Conservation (phyloP, 257 asterid genomes). For the Coffea canephora region DNA sequence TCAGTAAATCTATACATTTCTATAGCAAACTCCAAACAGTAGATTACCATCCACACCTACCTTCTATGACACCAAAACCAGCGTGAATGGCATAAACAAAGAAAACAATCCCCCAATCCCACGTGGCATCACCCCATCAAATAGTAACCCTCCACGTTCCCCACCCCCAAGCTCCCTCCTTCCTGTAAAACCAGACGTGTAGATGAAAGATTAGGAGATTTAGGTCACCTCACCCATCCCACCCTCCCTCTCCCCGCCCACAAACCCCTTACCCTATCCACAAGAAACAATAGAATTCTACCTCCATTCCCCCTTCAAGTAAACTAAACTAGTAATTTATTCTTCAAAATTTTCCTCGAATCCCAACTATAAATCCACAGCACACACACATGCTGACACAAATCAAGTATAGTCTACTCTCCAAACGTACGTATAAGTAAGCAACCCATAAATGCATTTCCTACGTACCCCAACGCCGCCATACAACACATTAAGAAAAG, state of each 20-base stretch:
- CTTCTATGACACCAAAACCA: not conserved
- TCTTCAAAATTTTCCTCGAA: not conserved
- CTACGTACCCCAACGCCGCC: not conserved
- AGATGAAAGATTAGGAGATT: constrained; percentile 53
- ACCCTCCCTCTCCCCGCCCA: constrained; percentile 4
- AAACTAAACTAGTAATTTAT: not conserved
- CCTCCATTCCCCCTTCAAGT: not conserved
- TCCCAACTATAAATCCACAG: not conserved
- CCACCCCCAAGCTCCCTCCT: not conserved
- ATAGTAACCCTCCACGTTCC: constrained; percentile 16
- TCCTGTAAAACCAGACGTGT: constrained; percentile 39
- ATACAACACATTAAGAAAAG: not conserved
- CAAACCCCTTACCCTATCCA: not conserved
- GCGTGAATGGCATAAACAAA: not conserved
- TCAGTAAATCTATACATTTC: not conserved
- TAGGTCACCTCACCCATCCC: constrained; percentile 36
- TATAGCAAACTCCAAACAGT: constrained; percentile 15
- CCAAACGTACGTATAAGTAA: not conserved
- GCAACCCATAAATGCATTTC: constrained; percentile 8
- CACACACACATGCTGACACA: not conserved
- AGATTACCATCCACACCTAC: constrained; percentile 45
- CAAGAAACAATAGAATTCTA: not conserved
- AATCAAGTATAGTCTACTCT: not conserved
- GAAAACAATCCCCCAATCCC: not conserved
- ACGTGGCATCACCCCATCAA: constrained; percentile 10